Percentiles rank a stretch among this genome's conserved stretches.
These are phyloP conservation scores for Pythium scleroteichum DNA, from an alignment of 352 stramenopile species.

Conservation along the genomic window DNA sequence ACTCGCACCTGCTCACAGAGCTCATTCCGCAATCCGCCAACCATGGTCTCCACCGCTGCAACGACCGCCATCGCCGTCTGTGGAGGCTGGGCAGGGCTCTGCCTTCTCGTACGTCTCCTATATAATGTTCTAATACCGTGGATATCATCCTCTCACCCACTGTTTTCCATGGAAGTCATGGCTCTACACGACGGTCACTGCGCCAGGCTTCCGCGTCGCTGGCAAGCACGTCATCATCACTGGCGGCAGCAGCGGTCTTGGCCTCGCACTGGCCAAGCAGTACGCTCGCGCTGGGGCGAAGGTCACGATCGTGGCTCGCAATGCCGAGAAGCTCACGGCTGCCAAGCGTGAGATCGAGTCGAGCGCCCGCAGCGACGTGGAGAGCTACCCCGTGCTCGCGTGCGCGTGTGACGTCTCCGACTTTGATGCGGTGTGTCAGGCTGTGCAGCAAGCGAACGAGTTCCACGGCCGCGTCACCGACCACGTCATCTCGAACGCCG, in stretches of 20 bases:
- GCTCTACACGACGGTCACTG: slow-evolving; percentile 12
- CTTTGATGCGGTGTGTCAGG: slow-evolving; percentile 31
- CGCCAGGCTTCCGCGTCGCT: slow-evolving; percentile 46
- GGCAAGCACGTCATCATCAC: slow-evolving; percentile 63
- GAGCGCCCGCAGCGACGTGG: slow-evolving; percentile 1
- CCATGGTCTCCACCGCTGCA: slow-evolving; percentile 1
- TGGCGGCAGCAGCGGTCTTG: slow-evolving; percentile 37
- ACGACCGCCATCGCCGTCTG: slow-evolving; percentile 2
- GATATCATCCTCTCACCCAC: background rate
- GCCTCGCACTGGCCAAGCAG: slow-evolving; percentile 58
- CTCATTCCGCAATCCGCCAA: slow-evolving; percentile 1
- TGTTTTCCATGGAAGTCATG: too few relatives aligned
- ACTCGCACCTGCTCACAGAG: too few relatives aligned
- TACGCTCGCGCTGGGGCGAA: slow-evolving; percentile 51
- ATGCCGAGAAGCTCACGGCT: slow-evolving; percentile 23
- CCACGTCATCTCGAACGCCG: slow-evolving; percentile 51
- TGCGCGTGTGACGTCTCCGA: slow-evolving; percentile 43
- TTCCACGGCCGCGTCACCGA: slow-evolving; percentile 54
- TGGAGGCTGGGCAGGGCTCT: slow-evolving; percentile 35
- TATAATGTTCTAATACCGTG: background rate
- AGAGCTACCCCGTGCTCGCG: slow-evolving; percentile 39
- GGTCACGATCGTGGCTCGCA: slow-evolving; percentile 44
- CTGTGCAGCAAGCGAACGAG: slow-evolving; percentile 42
- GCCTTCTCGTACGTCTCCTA: slow-evolving; percentile 38
- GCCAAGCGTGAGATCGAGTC: slow-evolving; percentile 17